phyloP scores from a whole-genome alignment of 1,284 basidiomycete species.

The Boletus mariae region DNA sequence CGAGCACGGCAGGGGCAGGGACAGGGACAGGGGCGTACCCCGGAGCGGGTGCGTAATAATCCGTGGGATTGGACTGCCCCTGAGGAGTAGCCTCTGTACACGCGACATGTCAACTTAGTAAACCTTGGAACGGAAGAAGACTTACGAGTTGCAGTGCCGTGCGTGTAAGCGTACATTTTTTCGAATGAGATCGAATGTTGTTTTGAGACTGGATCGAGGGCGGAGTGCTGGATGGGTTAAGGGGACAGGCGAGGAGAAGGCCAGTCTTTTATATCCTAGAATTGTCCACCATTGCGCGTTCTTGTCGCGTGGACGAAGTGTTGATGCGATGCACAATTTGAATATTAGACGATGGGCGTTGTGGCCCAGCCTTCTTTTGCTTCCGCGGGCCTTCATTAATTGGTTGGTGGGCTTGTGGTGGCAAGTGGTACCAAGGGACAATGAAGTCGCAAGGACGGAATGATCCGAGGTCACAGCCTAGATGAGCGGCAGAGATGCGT shows the following conservation, averaged over 20 bases:
- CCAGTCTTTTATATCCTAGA: conserved; percentile 12
- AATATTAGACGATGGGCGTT: not conserved
- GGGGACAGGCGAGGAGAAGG: not conserved
- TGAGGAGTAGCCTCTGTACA: not conserved
- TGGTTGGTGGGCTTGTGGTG: not conserved
- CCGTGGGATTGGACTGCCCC: not conserved
- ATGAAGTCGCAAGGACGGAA: conserved; percentile 1
- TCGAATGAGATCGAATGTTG: not conserved
- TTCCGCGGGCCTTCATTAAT: conserved; percentile 8
- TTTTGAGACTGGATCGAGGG: not conserved
- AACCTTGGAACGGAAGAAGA: not conserved
- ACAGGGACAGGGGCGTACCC: not conserved
- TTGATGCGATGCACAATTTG: not conserved
- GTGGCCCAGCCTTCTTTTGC: conserved; percentile 7
- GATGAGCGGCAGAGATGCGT: not conserved
- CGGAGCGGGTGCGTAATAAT: not conserved
- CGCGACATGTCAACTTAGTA: not conserved
- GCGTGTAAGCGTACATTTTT: conserved; percentile 12
- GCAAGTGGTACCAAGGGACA: conserved; percentile 4
- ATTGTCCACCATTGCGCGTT: not conserved
- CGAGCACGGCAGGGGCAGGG: not conserved
- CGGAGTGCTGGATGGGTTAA: not conserved
- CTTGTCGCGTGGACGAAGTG: conserved; percentile 13
- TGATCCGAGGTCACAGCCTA: not conserved
- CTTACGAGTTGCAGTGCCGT: conserved; percentile 4